Base-by-base conservation (phyloP, 2,329 filamentous ascomycete genomes). In the Cercospora janseana region DNA sequence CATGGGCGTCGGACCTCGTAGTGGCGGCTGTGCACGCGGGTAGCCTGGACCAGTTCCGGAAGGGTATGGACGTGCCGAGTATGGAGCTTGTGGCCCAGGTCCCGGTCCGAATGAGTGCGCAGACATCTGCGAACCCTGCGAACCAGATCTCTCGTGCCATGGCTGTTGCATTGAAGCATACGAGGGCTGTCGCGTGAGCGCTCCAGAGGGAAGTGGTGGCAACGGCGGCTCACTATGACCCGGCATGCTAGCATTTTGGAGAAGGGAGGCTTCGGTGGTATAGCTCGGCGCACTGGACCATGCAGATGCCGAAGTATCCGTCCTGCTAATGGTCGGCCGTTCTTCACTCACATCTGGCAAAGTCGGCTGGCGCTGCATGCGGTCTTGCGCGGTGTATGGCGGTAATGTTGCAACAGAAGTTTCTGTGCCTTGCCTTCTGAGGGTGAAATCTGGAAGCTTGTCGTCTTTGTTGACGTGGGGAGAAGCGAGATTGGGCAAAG, bases 401-500 rank as follows among this genome's bases (percentile, higher is more conserved):
- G 76, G 75, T 1, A 76, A 65, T 0, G 70, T 71, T 6, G 75
- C 70, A 3, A 69, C 49, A 4, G 60, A 63, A n/a, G 52, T 56
- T 13, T 51, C 55, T 42, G 69, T 64, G 63, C 66, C 45, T 59
- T 71, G 59, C 55, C 69, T 56, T 56, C 51, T 4, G 45, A 72
- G 51, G 50, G 63, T 42, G 42, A 65, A 67, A 3, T 72, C 61
- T 7, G 66, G 57, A n/a, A 66, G 59, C 45, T 71, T 73, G 18
- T 75, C 71, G 31, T 75, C 70, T 31, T 70, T 83, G 24, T 70
- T 83, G 41, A 68, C 68, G 42, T 78, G 77, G 52, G 80, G 73
- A 60, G 75, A 77, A 56, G 78, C 72, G 6, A 88, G 60, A 4
- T 76, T 77, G 2, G 86, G 88, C 5, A 92, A 65, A 0, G 87